Base-by-base conservation (phyloP, 257 asterid genomes). In the Eustoma russellianum region DNA sequence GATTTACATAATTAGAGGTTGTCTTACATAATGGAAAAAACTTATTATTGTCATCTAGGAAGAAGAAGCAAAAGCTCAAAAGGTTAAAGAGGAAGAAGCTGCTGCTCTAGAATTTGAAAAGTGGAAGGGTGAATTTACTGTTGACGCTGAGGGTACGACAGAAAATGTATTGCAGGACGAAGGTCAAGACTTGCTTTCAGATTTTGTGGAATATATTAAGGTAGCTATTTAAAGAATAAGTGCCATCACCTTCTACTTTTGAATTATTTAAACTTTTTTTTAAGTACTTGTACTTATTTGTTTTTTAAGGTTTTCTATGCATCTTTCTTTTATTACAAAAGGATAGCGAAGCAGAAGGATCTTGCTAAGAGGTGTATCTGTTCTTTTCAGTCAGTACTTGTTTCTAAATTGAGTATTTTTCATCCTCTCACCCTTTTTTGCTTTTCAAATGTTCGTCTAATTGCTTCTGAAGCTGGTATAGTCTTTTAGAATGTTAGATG, bases 131-230 rank as follows among this genome's bases (percentile, higher is more conserved):
- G 99, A 71, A 30, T 80, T 92, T 78, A 83, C 97, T 60, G 76
- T 92, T 73, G 99, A 88, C 74, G 99, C 89, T 53, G 97, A 92
- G 76, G 97, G 99, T 45, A 83, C 97, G 50, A 79, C 88, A 48
- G 95, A 81, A 79, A 83, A 79, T 57, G 99, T 81, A 62, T 65
- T 81, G 41, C 88, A 82, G 67, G 95, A 83, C 70, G 97, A 85
- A 72, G 73, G 72, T 72, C 86, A 78, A 71, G 99, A 85, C 55
- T 64, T 88, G 66, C 93, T 92, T 51, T 81, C 66, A 59, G 87
- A 83, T 71, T 92, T 92, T 65, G 95, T 92, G 60, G 97, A 88
- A 67, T 88, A 92, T 74, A 92, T 92, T 56, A 88, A 92, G 97
- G 98, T 92, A 59, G 41, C 48, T 60, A 14, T 24, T 4, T 2